A percentile compares a stretch with the other conserved stretches of the same genome.
These are phyloP conservation scores for Carex kokanica DNA, from an alignment of 176 grass and related monocot genomes.

Conservation along the genomic window DNA sequence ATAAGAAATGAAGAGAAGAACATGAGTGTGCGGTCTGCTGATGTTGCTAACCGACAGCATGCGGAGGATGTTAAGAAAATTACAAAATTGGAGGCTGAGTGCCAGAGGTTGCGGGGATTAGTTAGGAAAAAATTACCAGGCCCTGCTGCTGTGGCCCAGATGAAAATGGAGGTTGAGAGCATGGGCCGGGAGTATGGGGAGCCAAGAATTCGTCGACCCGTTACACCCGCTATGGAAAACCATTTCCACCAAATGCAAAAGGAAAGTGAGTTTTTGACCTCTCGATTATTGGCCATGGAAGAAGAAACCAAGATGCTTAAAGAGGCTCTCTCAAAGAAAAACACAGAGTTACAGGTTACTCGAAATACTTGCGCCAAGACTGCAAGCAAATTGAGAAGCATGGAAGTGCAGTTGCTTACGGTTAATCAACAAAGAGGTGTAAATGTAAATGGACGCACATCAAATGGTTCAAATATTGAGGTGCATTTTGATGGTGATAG, in stretches of 20 bases:
- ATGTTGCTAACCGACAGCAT: constrained; percentile 91
- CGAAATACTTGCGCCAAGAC: constrained; percentile 88
- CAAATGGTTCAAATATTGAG: constrained; percentile 54
- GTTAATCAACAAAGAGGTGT: constrained; percentile 52
- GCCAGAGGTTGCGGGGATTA: constrained; percentile 88
- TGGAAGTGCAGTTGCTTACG: constrained; percentile 72
- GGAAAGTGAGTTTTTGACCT: constrained; percentile 92
- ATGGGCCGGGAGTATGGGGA: constrained; percentile 81
- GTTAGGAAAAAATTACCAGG: constrained; percentile 98
- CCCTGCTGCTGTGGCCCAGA: constrained; percentile 93
- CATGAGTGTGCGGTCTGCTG: constrained; percentile 92
- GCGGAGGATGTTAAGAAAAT: constrained; percentile 93
- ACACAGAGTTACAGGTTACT: constrained; percentile 81
- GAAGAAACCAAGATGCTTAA: constrained; percentile 99
- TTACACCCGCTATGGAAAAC: constrained; percentile 42
- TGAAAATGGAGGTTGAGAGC: constrained; percentile 99
- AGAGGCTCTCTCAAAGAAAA: constrained; percentile 86
- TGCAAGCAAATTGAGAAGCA: constrained; percentile 65
- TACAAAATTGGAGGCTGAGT: constrained; percentile 95
- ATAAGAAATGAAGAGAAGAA: constrained; percentile 98
- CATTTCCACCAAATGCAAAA: constrained; percentile 72
- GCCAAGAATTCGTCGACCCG: constrained; percentile 68
- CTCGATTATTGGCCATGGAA: constrained; percentile 75
- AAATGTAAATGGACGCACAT: constrained; percentile 34
- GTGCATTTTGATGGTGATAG: constrained; percentile 72